These are phyloP conservation scores for Penicillium italicum DNA, from an alignment of 2,329 filamentous ascomycete genomes.

Conservation along the genomic window DNA sequence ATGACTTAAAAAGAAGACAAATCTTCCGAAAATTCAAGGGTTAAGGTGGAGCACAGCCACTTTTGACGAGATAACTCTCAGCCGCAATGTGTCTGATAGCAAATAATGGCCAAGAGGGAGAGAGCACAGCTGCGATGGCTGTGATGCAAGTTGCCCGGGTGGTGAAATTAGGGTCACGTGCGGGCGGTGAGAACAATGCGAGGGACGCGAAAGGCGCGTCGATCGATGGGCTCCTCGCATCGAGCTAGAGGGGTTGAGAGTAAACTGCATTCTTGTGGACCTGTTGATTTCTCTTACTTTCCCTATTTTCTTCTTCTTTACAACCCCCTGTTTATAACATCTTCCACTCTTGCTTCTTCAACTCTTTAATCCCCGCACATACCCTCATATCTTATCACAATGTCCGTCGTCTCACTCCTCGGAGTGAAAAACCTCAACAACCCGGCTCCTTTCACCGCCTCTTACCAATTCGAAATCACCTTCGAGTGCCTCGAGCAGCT, in stretches of 20 bases:
- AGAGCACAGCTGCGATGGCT: conserved; percentile 1
- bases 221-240: conserved; percentile 21
- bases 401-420: conserved; percentile 95
- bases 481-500: conserved; percentile 95
- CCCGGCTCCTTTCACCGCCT: conserved; percentile 85
- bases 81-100: conserved; percentile 4
- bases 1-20: not conserved
- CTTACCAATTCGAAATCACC: conserved; percentile 97
- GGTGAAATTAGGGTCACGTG: conserved; percentile 27
- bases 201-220: conserved; percentile 30
- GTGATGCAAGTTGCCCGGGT: conserved; percentile 9
- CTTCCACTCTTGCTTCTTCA: conserved; percentile 11
- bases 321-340: conserved; percentile 1
- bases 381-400: conserved; percentile 45
- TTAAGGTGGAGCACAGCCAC: conserved; percentile 7
- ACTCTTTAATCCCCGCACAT: conserved; percentile 15
- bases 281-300: conserved; percentile 19
- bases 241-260: conserved; percentile 16
- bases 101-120: not conserved
- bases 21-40: not conserved
- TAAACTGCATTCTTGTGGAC: conserved; percentile 24
- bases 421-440: conserved; percentile 97
- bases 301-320: conserved; percentile 14
- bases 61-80: conserved; percentile 1
- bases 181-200: conserved; percentile 31